A percentile compares a stretch with the other conserved stretches of the same genome.
Evolutionary conservation across 129 eudicot species (phyloP).

Genomic region (Artemisia argyi): DNA sequence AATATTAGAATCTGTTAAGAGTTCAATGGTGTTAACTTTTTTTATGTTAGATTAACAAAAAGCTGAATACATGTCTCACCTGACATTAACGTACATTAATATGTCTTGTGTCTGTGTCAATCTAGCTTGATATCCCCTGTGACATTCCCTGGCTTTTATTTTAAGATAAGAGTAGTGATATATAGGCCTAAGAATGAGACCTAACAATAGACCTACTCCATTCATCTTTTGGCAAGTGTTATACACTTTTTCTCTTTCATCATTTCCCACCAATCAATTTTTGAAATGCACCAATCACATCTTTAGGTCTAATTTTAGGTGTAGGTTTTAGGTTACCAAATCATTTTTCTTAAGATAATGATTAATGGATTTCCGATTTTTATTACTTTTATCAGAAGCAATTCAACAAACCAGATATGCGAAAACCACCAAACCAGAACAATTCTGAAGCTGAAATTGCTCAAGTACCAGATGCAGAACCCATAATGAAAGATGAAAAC

Average conservation of each 20-base stretch:
- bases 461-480: constrained; percentile 19
- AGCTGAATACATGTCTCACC: not conserved
- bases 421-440: constrained; percentile 31
- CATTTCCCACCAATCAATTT: too few relatives aligned
- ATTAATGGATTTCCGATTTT: not conserved
- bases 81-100: not conserved
- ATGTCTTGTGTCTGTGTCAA: not conserved
- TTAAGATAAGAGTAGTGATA: too few relatives aligned
- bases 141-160: not conserved
- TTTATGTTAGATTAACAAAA: not conserved
- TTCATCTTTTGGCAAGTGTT: too few relatives aligned
- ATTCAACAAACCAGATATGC: constrained; percentile 39
- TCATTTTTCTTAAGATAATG: too few relatives aligned
- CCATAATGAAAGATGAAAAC: constrained; percentile 28
- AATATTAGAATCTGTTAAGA: too few relatives aligned
- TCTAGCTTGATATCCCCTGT: not conserved
- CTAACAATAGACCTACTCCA: too few relatives aligned
- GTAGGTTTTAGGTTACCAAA: too few relatives aligned
- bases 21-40: not conserved
- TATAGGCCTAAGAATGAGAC: too few relatives aligned
- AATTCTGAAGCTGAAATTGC: constrained; percentile 15
- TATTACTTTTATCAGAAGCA: constrained; percentile 60
- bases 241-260: too few relatives aligned
- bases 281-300: too few relatives aligned
- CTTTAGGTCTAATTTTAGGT: too few relatives aligned